Conservation (phyloP, 495 filamentous ascomycete species). For the Cercophora newfieldiana region DNA sequence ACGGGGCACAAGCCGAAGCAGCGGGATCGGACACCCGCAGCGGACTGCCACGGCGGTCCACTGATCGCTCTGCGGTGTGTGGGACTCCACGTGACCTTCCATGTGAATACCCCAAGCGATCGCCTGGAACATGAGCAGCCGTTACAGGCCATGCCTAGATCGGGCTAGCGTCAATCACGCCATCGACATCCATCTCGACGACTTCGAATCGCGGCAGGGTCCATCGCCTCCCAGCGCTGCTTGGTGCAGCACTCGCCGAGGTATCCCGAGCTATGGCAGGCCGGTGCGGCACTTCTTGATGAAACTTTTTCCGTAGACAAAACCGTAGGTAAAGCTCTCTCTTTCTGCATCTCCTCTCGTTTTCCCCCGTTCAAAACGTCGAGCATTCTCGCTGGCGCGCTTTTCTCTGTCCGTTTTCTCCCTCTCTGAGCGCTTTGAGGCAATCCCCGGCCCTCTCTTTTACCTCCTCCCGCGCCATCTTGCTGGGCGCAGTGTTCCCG, state of each 20-base stretch:
- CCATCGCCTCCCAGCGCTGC: conserved; percentile 10
- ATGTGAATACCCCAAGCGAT: conserved; percentile 16
- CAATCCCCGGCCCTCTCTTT: conserved; percentile 20
- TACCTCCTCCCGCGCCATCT: conserved; percentile 26
- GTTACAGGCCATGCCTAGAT: conserved; percentile 15
- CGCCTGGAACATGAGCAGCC: not conserved
- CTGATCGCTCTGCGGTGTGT: too few relatives aligned
- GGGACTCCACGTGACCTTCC: not conserved
- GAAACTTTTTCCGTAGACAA: conserved; percentile 12
- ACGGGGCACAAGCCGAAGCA: too few relatives aligned
- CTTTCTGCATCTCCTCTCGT: not conserved
- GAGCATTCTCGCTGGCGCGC: conserved; percentile 27
- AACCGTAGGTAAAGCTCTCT: conserved; percentile 4
- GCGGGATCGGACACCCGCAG: too few relatives aligned
- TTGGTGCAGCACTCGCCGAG: not conserved
- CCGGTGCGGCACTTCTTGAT: conserved; percentile 1
- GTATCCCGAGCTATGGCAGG: not conserved
- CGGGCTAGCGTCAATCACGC: conserved; percentile 22
- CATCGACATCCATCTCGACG: conserved; percentile 15
- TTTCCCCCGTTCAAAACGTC: conserved; percentile 7
- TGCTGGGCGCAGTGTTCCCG: conserved; percentile 17
- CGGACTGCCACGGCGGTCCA: too few relatives aligned
- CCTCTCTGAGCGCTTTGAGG: conserved; percentile 28
- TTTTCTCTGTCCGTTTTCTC: conserved; percentile 26
- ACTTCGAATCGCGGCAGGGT: conserved; percentile 16